These are phyloP conservation scores for Fusarium virguliforme DNA, from an alignment of 2,329 filamentous ascomycete species.

Conservation along the genomic window DNA sequence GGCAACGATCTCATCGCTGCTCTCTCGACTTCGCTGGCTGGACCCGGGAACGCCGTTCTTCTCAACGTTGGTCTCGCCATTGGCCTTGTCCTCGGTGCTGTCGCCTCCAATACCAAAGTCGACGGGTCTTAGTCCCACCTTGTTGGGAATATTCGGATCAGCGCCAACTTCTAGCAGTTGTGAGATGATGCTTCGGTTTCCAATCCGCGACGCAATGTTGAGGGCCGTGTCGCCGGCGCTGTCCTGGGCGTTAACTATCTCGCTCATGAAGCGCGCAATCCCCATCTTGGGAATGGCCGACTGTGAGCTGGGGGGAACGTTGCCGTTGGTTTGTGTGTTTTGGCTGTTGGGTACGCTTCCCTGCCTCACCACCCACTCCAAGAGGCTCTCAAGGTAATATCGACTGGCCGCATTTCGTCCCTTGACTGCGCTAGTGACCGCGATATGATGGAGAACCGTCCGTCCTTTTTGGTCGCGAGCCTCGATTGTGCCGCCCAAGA, in stretches of 20 bases:
- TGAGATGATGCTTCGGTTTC: constrained; percentile 95
- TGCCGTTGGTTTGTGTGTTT: constrained; percentile 54
- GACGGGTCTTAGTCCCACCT: constrained; percentile 88
- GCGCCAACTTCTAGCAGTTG: constrained; percentile 96
- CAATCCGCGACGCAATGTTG: constrained; percentile 93
- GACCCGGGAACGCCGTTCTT: constrained; percentile 63
- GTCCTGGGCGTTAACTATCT: constrained; percentile 96
- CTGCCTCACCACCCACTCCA: constrained; percentile 95
- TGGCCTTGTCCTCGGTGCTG: constrained; percentile 61
- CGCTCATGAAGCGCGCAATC: constrained; percentile 93
- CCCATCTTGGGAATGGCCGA: constrained; percentile 77
- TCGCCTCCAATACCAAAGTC: constrained; percentile 94
- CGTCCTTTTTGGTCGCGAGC: constrained; percentile 90
- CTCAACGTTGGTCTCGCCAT: constrained; percentile 62
- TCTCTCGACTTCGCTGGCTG: constrained; percentile 76
- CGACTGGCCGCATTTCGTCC: constrained; percentile 92
- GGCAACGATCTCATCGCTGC: constrained; percentile 83
- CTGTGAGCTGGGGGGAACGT: constrained; percentile 60
- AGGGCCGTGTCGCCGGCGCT: constrained; percentile 95
- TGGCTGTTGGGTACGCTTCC: constrained; percentile 75
- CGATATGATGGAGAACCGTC: constrained; percentile 96
- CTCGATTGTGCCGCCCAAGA: constrained; percentile 91
- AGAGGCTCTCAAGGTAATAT: constrained; percentile 94
- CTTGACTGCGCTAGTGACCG: constrained; percentile 95
- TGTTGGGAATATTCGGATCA: constrained; percentile 91